Conservation (phyloP, 257 asterid species). For the Petunia secreta region DNA sequence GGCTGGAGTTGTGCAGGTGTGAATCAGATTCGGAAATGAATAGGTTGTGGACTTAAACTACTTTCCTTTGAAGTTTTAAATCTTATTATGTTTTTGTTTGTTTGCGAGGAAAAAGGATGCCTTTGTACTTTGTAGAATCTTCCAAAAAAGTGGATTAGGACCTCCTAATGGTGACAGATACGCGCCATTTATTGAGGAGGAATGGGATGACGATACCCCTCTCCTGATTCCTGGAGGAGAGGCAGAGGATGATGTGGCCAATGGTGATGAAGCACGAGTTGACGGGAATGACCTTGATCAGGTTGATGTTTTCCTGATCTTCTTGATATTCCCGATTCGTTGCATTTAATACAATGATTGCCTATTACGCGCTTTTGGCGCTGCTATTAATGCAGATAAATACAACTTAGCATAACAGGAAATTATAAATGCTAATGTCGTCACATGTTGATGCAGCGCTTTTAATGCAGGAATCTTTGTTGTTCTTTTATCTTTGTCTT, state of each 20-base stretch:
- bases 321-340: not conserved
- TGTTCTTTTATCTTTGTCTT: not conserved
- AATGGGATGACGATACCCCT: constrained; percentile 76
- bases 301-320: constrained; percentile 46
- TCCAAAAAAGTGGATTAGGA: constrained; percentile 96
- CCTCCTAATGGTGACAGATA: constrained; percentile 94
- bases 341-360: not conserved
- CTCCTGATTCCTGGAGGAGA: constrained; percentile 72
- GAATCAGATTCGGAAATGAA: not conserved
- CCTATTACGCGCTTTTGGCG: not conserved
- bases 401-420: not conserved
- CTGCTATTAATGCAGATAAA: not conserved
- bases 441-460: not conserved
- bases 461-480: not conserved
- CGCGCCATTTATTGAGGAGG: constrained; percentile 96
- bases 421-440: not conserved
- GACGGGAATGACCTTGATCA: constrained; percentile 58
- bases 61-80: constrained; percentile 28
- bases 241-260: constrained; percentile 70
- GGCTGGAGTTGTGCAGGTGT: constrained; percentile 87
- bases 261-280: constrained; percentile 66
- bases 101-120: constrained; percentile 75
- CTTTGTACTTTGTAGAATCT: constrained; percentile 92
- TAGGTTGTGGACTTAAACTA: constrained; percentile 7
- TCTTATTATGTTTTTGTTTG: constrained; percentile 44